Conservation (phyloP, 2,329 filamentous ascomycete species). For the Phialophora chinensis region DNA sequence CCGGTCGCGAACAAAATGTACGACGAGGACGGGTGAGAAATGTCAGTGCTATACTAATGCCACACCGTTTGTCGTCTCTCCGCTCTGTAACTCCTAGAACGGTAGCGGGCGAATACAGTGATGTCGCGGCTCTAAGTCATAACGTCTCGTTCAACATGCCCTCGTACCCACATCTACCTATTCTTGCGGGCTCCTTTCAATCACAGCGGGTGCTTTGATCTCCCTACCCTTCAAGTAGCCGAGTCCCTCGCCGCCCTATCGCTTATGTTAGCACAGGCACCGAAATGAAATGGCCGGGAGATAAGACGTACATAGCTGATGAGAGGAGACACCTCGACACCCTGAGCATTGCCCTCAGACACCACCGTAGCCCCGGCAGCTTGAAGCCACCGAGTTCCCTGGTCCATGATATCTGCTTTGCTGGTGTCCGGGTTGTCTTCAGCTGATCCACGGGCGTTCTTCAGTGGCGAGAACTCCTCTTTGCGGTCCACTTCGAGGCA, state of each 20-base stretch:
- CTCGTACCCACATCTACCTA: not conserved
- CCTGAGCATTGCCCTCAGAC: constrained; percentile 66
- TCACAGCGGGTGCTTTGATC: constrained; percentile 68
- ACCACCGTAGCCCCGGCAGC: constrained; percentile 77
- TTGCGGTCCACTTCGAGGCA: constrained; percentile 95
- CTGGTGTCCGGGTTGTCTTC: constrained; percentile 96
- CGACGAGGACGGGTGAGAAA: not conserved
- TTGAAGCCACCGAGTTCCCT: constrained; percentile 85
- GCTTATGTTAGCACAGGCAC: constrained; percentile 21
- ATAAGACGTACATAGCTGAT: constrained; percentile 85
- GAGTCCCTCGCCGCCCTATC: constrained; percentile 66
- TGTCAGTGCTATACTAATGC: not conserved
- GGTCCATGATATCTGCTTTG: constrained; percentile 84
- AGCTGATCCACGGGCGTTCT: constrained; percentile 84
- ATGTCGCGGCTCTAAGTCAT: constrained; percentile 7
- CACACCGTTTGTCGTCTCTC: not conserved
- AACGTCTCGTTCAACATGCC: constrained; percentile 1
- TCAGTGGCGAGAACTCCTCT: constrained; percentile 97
- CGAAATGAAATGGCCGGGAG: not conserved
- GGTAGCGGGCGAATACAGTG: not conserved
- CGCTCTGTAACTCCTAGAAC: not conserved
- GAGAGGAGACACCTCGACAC: constrained; percentile 88
- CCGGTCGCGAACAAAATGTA: not conserved
- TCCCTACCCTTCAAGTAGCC: constrained; percentile 65
- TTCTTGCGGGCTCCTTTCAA: constrained; percentile 60